Percentiles rank a stretch among this genome's conserved stretches.
Evolutionary conservation across 352 stramenopile genomes (phyloP).

Genomic region (Phytopythium sindhum): DNA sequence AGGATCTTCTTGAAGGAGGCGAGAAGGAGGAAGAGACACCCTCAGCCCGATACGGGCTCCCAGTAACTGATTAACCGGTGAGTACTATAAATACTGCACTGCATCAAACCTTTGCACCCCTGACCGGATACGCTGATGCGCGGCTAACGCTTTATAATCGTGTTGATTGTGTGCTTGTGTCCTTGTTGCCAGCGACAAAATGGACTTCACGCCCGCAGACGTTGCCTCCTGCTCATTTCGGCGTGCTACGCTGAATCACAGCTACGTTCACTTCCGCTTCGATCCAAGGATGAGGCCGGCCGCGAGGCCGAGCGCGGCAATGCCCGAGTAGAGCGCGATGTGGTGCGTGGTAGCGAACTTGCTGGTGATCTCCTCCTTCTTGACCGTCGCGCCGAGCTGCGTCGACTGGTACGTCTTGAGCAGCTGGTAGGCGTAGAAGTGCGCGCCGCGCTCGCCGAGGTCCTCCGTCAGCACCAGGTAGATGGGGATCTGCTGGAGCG

Average conservation of each 20-base stretch:
- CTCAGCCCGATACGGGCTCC: background rate
- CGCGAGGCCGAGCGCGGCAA: constrained; percentile 32
- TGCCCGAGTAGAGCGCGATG: constrained; percentile 39
- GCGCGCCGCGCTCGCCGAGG: constrained; percentile 84
- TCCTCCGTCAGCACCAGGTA: constrained; percentile 91
- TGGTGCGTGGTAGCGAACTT: constrained; percentile 40
- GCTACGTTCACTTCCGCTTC: constrained; percentile 2
- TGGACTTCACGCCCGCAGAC: background rate
- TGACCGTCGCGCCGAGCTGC: constrained; percentile 30
- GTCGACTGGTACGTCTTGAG: constrained; percentile 56
- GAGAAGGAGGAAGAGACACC: background rate
- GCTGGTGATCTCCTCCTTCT: constrained; percentile 20
- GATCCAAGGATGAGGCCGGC: constrained; percentile 24
- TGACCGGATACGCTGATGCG: background rate
- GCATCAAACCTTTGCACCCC: background rate
- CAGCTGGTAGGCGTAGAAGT: constrained; percentile 86
- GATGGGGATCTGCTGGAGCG: constrained; percentile 74
- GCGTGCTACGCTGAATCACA: background rate
- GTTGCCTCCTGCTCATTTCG: background rate
- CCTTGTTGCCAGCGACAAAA: background rate
- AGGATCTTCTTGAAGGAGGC: background rate
- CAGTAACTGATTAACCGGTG: no score
- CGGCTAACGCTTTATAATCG: background rate
- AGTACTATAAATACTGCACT: background rate
- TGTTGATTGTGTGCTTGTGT: background rate